phyloP scores from a whole-genome alignment of 495 filamentous ascomycete species.

The Xylaria palmicola region DNA sequence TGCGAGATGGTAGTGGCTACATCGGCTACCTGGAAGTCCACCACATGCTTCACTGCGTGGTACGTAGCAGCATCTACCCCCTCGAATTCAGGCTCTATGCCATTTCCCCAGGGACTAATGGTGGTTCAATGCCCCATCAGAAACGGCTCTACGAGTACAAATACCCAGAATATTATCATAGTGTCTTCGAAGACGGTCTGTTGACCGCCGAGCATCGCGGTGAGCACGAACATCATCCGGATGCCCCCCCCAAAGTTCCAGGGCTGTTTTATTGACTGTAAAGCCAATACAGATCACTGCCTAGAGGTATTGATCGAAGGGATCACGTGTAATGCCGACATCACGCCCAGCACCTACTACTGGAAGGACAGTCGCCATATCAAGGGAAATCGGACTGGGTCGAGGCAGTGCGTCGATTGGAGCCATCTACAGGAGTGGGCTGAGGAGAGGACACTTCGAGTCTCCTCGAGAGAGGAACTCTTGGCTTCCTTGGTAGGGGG shows the following conservation, averaged over 20 bases:
- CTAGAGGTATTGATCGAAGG: not conserved
- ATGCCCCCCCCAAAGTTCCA: not conserved
- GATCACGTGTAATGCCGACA: not conserved
- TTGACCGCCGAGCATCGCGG: not conserved
- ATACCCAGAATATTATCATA: not conserved
- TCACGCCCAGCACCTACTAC: not conserved
- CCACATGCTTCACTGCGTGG: constrained; percentile 3
- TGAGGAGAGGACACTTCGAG: not conserved
- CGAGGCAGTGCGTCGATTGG: not conserved
- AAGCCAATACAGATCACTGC: not conserved
- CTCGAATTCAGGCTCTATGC: not conserved
- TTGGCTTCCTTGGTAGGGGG: too few species aligned
- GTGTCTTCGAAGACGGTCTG: not conserved
- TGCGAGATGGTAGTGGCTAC: not conserved
- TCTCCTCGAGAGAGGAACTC: too few species aligned
- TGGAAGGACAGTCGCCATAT: not conserved
- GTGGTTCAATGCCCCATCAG: not conserved
- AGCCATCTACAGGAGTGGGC: not conserved
- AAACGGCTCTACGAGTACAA: not conserved
- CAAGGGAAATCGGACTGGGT: not conserved
- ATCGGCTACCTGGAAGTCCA: not conserved
- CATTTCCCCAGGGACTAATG: not conserved
- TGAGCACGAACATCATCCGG: too few species aligned
- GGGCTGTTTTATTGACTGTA: not conserved
- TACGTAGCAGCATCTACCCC: not conserved